Evolutionary conservation across 306 rosid genomes (phyloP), one percentile per base, ranked within the genome.

Genomic region (Citrullus amarus): DNA sequence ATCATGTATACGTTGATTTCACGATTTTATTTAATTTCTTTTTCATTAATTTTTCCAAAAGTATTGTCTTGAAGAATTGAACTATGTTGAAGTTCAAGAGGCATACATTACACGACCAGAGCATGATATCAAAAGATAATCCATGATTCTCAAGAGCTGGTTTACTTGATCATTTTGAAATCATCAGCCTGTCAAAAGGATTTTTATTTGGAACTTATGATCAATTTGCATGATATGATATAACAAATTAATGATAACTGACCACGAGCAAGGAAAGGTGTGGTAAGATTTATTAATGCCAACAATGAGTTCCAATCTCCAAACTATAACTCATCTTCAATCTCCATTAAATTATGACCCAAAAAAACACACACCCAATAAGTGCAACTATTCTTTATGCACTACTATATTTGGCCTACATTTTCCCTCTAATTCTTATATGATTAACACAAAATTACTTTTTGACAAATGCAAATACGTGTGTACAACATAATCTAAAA

Each of bases 101-200:
- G 91, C 84, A 97, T 22, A 22, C 22, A 22, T 22, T 22, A 22
- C 22, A 22, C 22, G 22, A 22, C 22, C 22, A 22, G 22, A 22
- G 22, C 22, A 22, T 22, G 22, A 22, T 22, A 16, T 61, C 86
- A 62, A 89, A 46, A 95, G 93, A 82, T 95, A 92, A 80, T 90
- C 97, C 78, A 87, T 87, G 78, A 95, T 87, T 81, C 97, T 87
- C 53, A 92, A 91, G 80, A 95, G 99, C 82, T 95, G 97, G 61
- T 85, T 84, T 75, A 97, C 90, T 87, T 22, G 22, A 22, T 95
- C 99, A 82, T 91, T 95, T 25, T 30, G 91, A 78, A 95, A 85
- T 92, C 99, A 83, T 91, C 97, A 7, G 97, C 97, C 99, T 92
- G 88, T 56, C 77, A 82, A 13, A 75, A 72, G 12, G 53, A 57